phyloP scores from a whole-genome alignment of 2,329 filamentous ascomycete genomes.

The Phyllosticta citribraziliensis region DNA sequence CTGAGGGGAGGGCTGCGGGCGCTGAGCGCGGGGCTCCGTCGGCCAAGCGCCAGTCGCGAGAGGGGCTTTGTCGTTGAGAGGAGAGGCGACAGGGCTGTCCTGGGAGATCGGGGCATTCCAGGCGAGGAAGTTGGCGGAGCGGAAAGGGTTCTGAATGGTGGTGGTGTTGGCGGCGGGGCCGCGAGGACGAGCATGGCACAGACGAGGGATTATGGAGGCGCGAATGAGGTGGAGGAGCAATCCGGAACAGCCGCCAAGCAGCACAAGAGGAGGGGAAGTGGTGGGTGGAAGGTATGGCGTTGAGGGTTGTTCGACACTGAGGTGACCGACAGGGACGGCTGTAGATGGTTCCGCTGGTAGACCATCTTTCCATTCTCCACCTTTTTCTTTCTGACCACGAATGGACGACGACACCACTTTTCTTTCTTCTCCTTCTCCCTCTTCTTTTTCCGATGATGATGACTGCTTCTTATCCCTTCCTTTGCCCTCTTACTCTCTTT shows the following conservation, averaged over 20 bases:
- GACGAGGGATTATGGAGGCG: neutral
- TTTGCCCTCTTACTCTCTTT: too few relatives aligned
- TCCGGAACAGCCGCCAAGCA: neutral
- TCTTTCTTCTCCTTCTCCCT: too few relatives aligned
- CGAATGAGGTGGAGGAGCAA: neutral
- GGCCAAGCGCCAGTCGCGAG: neutral
- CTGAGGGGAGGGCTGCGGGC: neutral
- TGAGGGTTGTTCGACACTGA: neutral
- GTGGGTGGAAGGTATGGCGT: neutral
- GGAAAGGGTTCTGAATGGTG: too few relatives aligned
- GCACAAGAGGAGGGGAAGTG: neutral
- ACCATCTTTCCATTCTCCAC: too few relatives aligned
- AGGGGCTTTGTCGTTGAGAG: neutral
- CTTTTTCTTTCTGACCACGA: too few relatives aligned
- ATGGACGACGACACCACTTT: too few relatives aligned
- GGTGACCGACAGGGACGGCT: too few relatives aligned
- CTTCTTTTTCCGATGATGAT: too few relatives aligned
- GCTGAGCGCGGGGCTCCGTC: neutral
- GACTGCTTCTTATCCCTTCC: too few relatives aligned
- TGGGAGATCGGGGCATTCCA: neutral
- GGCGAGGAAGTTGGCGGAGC: neutral
- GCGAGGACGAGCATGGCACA: neutral
- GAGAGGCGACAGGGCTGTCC: neutral
- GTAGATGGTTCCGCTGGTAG: too few relatives aligned
- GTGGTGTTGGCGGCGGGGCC: neutral